phyloP scores from a whole-genome alignment of 805 yeast genomes.

The Peterozyma toletana region DNA sequence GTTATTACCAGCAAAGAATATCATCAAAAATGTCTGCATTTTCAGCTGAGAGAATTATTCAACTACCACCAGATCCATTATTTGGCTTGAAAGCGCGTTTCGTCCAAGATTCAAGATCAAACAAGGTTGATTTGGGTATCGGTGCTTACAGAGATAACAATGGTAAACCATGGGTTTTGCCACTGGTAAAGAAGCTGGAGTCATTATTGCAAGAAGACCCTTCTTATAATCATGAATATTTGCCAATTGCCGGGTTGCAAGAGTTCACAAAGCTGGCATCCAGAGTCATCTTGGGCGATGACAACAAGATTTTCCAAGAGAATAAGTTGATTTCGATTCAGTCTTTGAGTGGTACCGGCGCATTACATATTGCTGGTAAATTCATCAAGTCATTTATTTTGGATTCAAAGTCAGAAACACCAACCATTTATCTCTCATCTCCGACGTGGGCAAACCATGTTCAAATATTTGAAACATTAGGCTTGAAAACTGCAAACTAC shows the following conservation, averaged over 20 bases:
- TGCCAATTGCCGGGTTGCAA: slow-evolving; percentile 77
- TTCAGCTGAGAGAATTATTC: slow-evolving; percentile 19
- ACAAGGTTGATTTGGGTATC: slow-evolving; percentile 60
- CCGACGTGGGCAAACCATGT: slow-evolving; percentile 96
- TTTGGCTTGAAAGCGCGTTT: slow-evolving; percentile 43
- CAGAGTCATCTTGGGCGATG: slow-evolving; percentile 44
- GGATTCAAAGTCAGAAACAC: slow-evolving; percentile 28
- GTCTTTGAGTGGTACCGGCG: slow-evolving; percentile 94
- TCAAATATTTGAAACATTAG: slow-evolving; percentile 71
- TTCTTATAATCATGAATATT: slow-evolving; percentile 72
- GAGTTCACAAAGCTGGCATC: slow-evolving; percentile 54
- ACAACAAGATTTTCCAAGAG: slow-evolving; percentile 11
- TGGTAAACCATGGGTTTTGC: slow-evolving; percentile 87
- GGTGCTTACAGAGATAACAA: slow-evolving; percentile 90
- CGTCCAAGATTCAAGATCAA: slow-evolving; percentile 53
- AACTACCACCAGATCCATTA: slow-evolving; percentile 42
- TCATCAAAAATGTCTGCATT: not conserved
- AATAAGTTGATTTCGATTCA: slow-evolving; percentile 72
- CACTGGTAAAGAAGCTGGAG: slow-evolving; percentile 67
- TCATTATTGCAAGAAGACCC: slow-evolving; percentile 31
- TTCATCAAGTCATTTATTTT: slow-evolving; percentile 59
- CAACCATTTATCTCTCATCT: slow-evolving; percentile 58
- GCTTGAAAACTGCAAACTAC: slow-evolving; percentile 55
- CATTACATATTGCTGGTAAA: slow-evolving; percentile 78
- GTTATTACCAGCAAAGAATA: too few species aligned